These are phyloP conservation scores for Camillea tinctor DNA, from an alignment of 2,329 filamentous ascomycete genomes.

Conservation along the genomic window DNA sequence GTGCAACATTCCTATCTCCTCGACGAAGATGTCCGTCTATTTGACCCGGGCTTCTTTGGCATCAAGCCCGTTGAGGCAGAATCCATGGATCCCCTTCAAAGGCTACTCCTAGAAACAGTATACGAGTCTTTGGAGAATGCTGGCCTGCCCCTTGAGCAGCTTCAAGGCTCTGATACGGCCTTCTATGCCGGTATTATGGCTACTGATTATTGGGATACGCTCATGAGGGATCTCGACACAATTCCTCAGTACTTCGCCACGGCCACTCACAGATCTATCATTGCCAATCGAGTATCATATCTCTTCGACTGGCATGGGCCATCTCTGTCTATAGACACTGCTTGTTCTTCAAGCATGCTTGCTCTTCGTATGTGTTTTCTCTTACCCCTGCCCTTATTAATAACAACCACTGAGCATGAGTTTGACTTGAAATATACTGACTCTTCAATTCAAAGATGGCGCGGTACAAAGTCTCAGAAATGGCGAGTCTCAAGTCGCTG, in stretches of 20 bases:
- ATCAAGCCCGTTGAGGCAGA: neutral
- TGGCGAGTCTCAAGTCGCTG: neutral
- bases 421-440: too few species aligned
- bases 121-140: neutral
- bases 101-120: neutral
- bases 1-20: neutral
- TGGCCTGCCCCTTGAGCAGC: neutral
- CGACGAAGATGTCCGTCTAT: neutral
- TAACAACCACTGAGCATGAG: too few species aligned
- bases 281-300: neutral
- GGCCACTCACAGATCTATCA: neutral
- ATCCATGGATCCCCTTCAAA: slow-evolving; percentile 1
- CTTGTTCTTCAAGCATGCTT: neutral
- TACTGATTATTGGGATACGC: too few species aligned
- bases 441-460: neutral
- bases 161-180: neutral
- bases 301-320: neutral
- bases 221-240: too few species aligned
- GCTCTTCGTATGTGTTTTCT: neutral
- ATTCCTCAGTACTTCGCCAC: too few species aligned
- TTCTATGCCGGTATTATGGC: neutral
- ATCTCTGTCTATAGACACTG: neutral
- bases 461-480: neutral
- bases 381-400: too few species aligned
- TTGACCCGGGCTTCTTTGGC: neutral